A percentile compares a stretch with the other conserved stretches of the same genome.
Evolutionary conservation across 2,329 filamentous ascomycete genomes (phyloP).

Genomic region (Esteya vermicola): DNA sequence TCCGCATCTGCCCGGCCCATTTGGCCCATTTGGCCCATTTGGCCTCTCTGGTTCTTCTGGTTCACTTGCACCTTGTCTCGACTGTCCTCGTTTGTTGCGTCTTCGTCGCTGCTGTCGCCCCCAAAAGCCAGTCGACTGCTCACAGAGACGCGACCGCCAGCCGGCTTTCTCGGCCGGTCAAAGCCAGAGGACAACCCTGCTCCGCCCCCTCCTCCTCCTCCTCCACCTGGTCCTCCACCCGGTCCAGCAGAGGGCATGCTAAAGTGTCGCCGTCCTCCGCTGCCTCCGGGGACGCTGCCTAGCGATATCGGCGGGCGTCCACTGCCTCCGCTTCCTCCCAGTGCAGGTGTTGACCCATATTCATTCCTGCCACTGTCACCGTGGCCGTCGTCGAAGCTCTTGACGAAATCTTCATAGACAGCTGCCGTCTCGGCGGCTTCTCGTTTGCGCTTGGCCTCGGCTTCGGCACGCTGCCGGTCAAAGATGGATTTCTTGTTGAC

Average conservation of each 20-base stretch:
- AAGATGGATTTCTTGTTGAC: slow-evolving; percentile 66
- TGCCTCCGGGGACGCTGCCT: slow-evolving; percentile 10
- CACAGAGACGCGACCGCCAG: slow-evolving; percentile 12
- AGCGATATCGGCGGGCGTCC: background rate
- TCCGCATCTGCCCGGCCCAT: too few species aligned
- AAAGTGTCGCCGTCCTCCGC: slow-evolving; percentile 48
- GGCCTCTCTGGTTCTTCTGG: too few species aligned
- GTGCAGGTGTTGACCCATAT: slow-evolving; percentile 10
- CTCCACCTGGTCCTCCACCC: slow-evolving; percentile 10
- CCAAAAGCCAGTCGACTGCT: slow-evolving; percentile 24
- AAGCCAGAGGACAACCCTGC: slow-evolving; percentile 27
- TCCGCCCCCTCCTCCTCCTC: slow-evolving; percentile 10
- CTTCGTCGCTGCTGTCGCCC: slow-evolving; percentile 39
- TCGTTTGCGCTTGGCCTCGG: slow-evolving; percentile 71
- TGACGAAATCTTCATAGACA: slow-evolving; percentile 76
- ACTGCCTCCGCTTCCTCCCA: slow-evolving; percentile 32
- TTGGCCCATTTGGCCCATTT: too few species aligned
- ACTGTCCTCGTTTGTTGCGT: too few species aligned
- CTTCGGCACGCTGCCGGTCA: slow-evolving; percentile 77
- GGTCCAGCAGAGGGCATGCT: slow-evolving; percentile 35
- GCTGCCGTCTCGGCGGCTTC: slow-evolving; percentile 81
- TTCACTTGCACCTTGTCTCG: too few species aligned
- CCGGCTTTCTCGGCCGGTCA: slow-evolving; percentile 12
- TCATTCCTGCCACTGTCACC: slow-evolving; percentile 41
- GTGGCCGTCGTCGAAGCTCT: slow-evolving; percentile 55